Percentiles rank a stretch among this genome's conserved stretches.
phyloP scores from a whole-genome alignment of 768 basidiomycete genomes.

The Tylopilus rubrobrunneus region DNA sequence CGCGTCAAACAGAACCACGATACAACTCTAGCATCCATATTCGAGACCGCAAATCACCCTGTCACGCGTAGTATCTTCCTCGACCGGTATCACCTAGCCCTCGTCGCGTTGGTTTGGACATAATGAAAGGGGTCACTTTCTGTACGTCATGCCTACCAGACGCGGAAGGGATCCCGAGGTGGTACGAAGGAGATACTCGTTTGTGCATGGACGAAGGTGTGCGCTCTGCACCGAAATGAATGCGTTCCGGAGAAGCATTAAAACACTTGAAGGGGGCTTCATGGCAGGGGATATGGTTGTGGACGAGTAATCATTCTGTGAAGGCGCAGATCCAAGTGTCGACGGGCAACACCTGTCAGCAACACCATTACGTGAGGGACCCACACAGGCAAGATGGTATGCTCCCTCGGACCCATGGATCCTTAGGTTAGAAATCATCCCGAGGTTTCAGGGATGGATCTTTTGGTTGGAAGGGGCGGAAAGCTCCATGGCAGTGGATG shows the following conservation, averaged over 20 bases:
- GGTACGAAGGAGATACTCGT: constrained; percentile 47
- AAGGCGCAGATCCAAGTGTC: constrained; percentile 5
- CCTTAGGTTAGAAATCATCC: constrained; percentile 63
- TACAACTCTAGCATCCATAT: constrained; percentile 42
- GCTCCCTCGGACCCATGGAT: constrained; percentile 32
- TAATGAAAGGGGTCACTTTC: constrained; percentile 26
- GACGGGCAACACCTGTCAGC: constrained; percentile 13
- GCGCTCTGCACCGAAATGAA: constrained; percentile 22
- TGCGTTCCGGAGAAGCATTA: constrained; percentile 55
- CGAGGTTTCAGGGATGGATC: constrained; percentile 38
- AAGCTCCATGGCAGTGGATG: constrained; percentile 28
- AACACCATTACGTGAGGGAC: constrained; percentile 19
- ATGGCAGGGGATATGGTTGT: constrained; percentile 30
- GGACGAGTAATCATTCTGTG: constrained; percentile 17
- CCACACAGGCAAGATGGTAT: constrained; percentile 22
- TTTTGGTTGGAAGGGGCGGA: constrained; percentile 47
- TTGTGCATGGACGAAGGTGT: constrained; percentile 23
- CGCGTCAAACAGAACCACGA: constrained; percentile 38
- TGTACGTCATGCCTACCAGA: constrained; percentile 17
- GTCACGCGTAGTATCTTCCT: constrained; percentile 33
- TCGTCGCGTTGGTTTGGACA: constrained; percentile 20
- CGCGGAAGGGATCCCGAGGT: constrained; percentile 49
- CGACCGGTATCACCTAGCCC: constrained; percentile 52
- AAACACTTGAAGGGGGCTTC: constrained; percentile 35
- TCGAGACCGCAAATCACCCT: constrained; percentile 6